These are phyloP conservation scores for Nyssa sinensis DNA, from an alignment of 148 eudicot genomes.

Conservation along the genomic window DNA sequence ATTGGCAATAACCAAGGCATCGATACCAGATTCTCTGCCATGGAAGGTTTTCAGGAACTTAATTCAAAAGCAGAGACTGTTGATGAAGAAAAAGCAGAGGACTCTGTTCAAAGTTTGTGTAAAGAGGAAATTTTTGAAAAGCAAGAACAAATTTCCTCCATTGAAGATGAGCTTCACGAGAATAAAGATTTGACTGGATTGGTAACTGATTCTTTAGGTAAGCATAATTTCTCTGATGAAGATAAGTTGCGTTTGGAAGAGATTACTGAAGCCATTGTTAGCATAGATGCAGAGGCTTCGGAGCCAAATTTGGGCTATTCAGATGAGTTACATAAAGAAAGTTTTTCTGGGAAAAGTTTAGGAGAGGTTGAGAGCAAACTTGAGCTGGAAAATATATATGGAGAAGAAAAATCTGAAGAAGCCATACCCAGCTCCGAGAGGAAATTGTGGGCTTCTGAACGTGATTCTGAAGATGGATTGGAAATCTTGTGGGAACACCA, in stretches of 20 bases:
- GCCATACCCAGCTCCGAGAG: neutral
- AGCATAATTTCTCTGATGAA: constrained; percentile 20
- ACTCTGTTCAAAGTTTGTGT: neutral
- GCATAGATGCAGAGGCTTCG: constrained; percentile 17
- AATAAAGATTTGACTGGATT: constrained; percentile 14
- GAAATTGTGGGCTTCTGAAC: constrained; percentile 20
- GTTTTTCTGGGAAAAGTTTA: neutral
- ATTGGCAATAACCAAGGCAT: neutral
- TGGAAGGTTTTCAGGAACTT: neutral
- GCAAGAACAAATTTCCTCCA: constrained; percentile 8
- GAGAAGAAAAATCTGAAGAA: constrained; percentile 12
- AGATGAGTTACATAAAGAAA: neutral
- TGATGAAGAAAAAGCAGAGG: constrained; percentile 18
- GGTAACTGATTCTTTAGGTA: too few relatives aligned
- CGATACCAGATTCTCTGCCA: neutral
- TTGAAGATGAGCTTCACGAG: constrained; percentile 3
- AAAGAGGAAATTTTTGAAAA: constrained; percentile 15
- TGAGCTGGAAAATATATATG: neutral
- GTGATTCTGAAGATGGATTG: constrained; percentile 37
- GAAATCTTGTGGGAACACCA: constrained; percentile 64
- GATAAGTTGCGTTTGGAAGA: constrained; percentile 12
- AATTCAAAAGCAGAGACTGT: constrained; percentile 15
- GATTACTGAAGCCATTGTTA: neutral
- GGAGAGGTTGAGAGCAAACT: neutral
- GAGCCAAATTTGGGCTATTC: constrained; percentile 22